Base-by-base conservation (phyloP, 768 basidiomycete species). In the Hypholoma fasciculare region DNA sequence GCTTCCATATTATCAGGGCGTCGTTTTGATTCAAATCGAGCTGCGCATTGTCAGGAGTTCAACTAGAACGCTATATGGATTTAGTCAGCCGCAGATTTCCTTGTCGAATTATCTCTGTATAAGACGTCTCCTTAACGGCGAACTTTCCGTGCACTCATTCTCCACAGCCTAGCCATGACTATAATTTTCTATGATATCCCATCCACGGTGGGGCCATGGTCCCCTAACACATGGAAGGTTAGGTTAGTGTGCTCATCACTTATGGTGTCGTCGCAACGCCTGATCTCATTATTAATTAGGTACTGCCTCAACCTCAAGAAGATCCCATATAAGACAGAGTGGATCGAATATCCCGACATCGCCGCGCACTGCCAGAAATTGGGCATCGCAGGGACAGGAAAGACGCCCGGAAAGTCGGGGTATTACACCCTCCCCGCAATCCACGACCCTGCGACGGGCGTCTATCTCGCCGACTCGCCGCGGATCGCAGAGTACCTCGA, bases 401-500 rank as follows among this genome's bases (percentile, higher is more conserved):
- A 62, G 0, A 71, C 76, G 46, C 37, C 20, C 14, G 74, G 74
- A 4, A 49, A 46, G 14, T 66, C 64, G 0, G 56, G 58, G 36
- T 40, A 27, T 27, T 80, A 82, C 66, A 82, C 78, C 11, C 67
- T 82, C 1, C 83, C 85, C 0, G 69, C 76, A 17, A 80, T 86
- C 54, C 62, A 77, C 59, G 82, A 84, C 62, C 72, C 74, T 0
- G 66, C 65, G 39, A 81, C 78, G 5, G 68, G 69, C 8, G 58
- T 62, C 1, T 54, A 69, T 9, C 42, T 83, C 36, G 58, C 74
- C 9, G 79, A 83, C 34, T 82, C 82, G 0, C 58, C 67, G 19
- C 63, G 57, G 37, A 83, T 85, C 55, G 81, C 78, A 0, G 61
- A 71, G 16, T 83, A 84, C 66, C 71, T 85, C 50, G 83, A 85